Evolutionary conservation across 192 early-diverging fungal genomes (phyloP), one percentile per base, ranked within the genome.

Genomic region (Fimicolochytrium jonesii): DNA sequence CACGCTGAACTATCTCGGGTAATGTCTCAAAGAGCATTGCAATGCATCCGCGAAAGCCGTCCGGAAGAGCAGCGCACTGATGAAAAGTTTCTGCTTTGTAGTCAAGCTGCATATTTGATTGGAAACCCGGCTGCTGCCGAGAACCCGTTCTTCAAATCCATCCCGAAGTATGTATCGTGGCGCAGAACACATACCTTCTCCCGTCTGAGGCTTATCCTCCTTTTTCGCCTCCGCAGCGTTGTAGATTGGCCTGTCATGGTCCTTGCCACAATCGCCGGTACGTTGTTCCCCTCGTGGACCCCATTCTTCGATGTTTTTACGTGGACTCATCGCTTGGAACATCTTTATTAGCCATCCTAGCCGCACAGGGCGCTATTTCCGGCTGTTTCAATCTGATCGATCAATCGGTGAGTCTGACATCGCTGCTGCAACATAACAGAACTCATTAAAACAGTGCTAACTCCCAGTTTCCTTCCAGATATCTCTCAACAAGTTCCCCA

Each of bases 321-420:
- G n/a, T n/a, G n/a, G n/a, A n/a, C n/a, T n/a, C n/a, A n/a, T n/a
- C n/a, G n/a, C n/a, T n/a, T n/a, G n/a, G n/a, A n/a, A n/a, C n/a
- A n/a, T n/a, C n/a, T n/a, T 33, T 29, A n/a, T 4, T 39, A 69
- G 75, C 82, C 6, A 84, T 84, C 50, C 70, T 84, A 18, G 82
- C 80, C 23, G 84, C 80, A 23, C 82, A 84, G 58, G 77, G 81
- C 9, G 70, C 76, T 45, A 81, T 84, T 37, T 71, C 70, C 26
- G 80, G 71, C 10, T 75, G 72, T 48, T 82, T 82, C 55, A 72
- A 73, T 28, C 46, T 84, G 23, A 64, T 84, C 33, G 62, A 72
- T 67, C 82, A 84, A 59, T 72, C 71, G 10, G 71, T 77, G 35
- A 45, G 68, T 44, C n/a, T n/a, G n/a, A n/a, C n/a, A n/a, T n/a